Conservation (phyloP, 148 eudicot species). For the Drosera capensis region DNA sequence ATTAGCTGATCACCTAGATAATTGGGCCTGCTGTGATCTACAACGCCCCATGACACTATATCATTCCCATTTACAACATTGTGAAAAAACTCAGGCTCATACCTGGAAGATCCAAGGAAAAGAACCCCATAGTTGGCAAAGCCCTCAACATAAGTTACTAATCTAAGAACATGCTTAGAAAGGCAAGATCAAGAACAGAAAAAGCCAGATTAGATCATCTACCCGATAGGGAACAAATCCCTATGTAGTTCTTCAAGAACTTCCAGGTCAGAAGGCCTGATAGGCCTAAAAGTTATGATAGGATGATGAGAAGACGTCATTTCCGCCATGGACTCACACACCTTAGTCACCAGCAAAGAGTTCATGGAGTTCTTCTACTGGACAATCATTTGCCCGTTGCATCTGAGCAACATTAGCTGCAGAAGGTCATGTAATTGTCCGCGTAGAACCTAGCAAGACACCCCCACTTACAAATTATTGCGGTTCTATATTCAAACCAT, state of each 20-base stretch:
- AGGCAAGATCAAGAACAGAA: not conserved
- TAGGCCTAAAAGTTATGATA: conserved; percentile 54
- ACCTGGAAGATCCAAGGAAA: conserved; percentile 27
- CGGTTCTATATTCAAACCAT: too few species aligned
- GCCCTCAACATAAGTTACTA: not conserved
- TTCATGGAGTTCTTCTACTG: conserved; percentile 15
- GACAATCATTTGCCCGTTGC: conserved; percentile 21
- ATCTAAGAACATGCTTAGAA: not conserved
- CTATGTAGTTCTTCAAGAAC: conserved; percentile 56
- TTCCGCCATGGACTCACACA: conserved; percentile 44
- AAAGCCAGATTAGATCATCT: conserved; percentile 3
- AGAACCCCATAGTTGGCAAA: not conserved
- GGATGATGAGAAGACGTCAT: conserved; percentile 38
- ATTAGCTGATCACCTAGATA: conserved; percentile 63
- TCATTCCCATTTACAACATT: conserved; percentile 60
- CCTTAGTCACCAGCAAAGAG: conserved; percentile 38
- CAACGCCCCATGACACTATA: conserved; percentile 96
- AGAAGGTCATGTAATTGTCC: conserved; percentile 18
- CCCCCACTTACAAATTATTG: too few species aligned
- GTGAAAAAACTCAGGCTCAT: conserved; percentile 78
- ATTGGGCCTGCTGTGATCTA: conserved; percentile 61
- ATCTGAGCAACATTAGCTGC: conserved; percentile 29
- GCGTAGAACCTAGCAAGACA: conserved; percentile 6
- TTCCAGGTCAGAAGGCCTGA: conserved; percentile 55
- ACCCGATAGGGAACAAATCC: conserved; percentile 90